phyloP scores from a whole-genome alignment of 2,329 filamentous ascomycete species.

The Cladorrhinum sp. region DNA sequence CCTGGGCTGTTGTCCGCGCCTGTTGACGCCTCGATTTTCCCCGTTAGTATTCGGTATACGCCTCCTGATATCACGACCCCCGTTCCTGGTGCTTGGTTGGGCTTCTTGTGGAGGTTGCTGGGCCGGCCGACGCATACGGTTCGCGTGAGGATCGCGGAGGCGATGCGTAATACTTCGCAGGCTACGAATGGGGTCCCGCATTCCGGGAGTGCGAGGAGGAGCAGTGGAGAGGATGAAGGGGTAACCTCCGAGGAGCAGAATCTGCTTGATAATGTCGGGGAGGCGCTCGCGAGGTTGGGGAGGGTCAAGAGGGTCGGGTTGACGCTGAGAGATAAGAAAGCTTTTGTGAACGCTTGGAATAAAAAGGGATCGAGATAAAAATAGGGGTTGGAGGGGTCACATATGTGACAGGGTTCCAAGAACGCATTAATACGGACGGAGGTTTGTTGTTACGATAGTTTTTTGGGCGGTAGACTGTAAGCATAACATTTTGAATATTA shows the following conservation, averaged over 20 bases:
- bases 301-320: slow-evolving; percentile 86
- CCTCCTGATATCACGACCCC: slow-evolving; percentile 89
- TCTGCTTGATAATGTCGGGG: slow-evolving; percentile 74
- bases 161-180: slow-evolving; percentile 53
- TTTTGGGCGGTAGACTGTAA: too few relatives aligned
- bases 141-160: slow-evolving; percentile 83
- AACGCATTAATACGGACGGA: too few relatives aligned
- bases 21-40: slow-evolving; percentile 73
- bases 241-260: slow-evolving; percentile 59
- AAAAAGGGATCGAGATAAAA: background rate
- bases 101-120: slow-evolving; percentile 83
- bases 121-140: slow-evolving; percentile 85
- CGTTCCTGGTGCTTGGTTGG: slow-evolving; percentile 67
- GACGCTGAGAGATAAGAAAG: slow-evolving; percentile 75
- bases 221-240: slow-evolving; percentile 31
- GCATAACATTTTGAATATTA: background rate
- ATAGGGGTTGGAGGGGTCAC: background rate
- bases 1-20: slow-evolving; percentile 70
- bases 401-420: slow-evolving; percentile 21
- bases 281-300: slow-evolving; percentile 81
- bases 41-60: slow-evolving; percentile 84
- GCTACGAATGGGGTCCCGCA: slow-evolving; percentile 24
- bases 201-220: slow-evolving; percentile 27
- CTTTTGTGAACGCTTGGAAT: slow-evolving; percentile 69
- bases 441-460: too few relatives aligned